Evolutionary conservation across 148 eudicot genomes (phyloP), one percentile per base, ranked within the genome.

Genomic region (Cornus kousa): DNA sequence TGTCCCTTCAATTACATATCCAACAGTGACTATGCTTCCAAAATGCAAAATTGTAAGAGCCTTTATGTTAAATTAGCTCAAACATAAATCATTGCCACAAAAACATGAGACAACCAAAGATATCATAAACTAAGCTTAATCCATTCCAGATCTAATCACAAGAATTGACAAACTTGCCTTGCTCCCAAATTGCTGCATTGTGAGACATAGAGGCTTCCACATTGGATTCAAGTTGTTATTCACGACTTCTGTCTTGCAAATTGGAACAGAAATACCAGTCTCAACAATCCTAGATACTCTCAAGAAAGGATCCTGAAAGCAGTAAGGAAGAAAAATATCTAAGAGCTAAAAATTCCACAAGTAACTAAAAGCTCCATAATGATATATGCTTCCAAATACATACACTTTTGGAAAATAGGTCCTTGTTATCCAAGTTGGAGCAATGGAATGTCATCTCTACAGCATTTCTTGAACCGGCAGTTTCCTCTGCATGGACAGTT

Each of bases 191-290:
- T 91, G 98, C 78, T 90, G 97, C 83, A 88, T 90, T 59, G 91
- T 90, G 75, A 96, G 83, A 75, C 89, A 85, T 53, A 94, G 79
- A 9, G 93, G 98, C 87, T 87, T 94, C 98, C 98, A 96, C 23
- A 80, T 75, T 39, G 99, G 99, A 83, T 92, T 90, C 87, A 96
- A 86, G 85, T 94, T 92, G 85, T 94, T 88, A 78, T 88, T 81
- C 78, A 92, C 82, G 40, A 87, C 95, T 82, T 96, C 99, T 19
- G 98, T 92, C 90, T 92, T 96, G 89, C 92, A 94, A 73, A 96
- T 87, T n/a, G 95, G 94, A 77, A 96, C 75, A 73, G 82, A 72
- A 40, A 83, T 83, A 70, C 99, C 99, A 39, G 78, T 83, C 83
- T 96, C 99, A 66, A 85, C 85, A 78, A 85, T 81, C 84, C 92